Evolutionary conservation across 176 grass and related monocot genomes (phyloP), one percentile per base, ranked within the genome.

Genomic region (Aegilops bicornis): DNA sequence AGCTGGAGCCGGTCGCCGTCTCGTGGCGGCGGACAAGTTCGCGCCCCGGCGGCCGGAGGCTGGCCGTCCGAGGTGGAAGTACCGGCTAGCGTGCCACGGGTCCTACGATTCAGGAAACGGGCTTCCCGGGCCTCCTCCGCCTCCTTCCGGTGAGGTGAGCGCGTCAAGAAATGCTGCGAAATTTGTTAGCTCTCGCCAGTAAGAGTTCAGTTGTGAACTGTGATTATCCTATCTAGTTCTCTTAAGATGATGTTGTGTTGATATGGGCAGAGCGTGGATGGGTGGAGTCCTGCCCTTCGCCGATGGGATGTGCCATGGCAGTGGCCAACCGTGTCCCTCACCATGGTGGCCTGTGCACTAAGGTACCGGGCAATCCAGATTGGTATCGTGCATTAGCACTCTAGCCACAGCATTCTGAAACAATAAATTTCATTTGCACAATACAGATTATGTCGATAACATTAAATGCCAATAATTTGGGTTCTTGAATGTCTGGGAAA

Each of bases 221-320:
- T 8, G 33, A 68, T 48, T 31, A 42, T 67, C 29, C 29, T 23
- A 42, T 59, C 33, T 75, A 48, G 7, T 31, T 42, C 24, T 22
- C 11, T 60, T 37, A 35, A 22, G 13, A 36, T 79, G 45, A 29
- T 60, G 58, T 47, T 83, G 3, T 45, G 62, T 67, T 67, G 69
- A 47, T 24, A 86, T 79, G 43, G 19, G 0, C 20, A 98, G 87
- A 87, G n/a, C 64, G 85, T 30, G 79, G 79, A 88, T 13, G 77
- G 64, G 36, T 91, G 88, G 91, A 84, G 54, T 59, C 20, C 91
- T 48, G 60, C 89, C 27, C 86, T 98, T 80, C 70, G 69, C 78
- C 78, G 82, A 39, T 98, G 96, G 96, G 91, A 98, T 79, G 96
- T 98, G 62, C 96, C 93, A 24, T 98, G 96, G 93, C 65, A 89